Conservation (phyloP, 257 asterid species). For the Datura wrightii region DNA sequence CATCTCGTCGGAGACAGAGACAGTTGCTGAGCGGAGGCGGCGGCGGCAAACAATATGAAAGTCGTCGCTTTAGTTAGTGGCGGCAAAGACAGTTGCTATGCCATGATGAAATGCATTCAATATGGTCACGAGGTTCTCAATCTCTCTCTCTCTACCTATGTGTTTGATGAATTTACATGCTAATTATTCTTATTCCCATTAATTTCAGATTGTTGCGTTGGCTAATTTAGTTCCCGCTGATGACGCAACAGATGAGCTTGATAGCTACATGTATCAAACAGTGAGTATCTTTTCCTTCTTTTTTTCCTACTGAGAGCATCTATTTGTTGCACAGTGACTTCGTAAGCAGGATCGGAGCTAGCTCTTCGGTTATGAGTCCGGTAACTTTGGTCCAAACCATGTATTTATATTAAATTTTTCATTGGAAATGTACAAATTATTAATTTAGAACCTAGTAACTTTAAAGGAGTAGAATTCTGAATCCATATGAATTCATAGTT, state of each 20-base stretch:
- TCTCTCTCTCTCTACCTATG: background rate
- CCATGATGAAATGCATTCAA: constrained; percentile 91
- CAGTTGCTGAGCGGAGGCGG: background rate
- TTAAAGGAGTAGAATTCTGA: background rate
- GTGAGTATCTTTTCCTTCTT: constrained; percentile 49
- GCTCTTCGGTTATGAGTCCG: background rate
- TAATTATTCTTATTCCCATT: background rate
- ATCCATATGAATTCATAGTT: background rate
- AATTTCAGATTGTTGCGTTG: constrained; percentile 78
- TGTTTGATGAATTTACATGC: constrained; percentile 8
- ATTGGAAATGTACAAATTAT: background rate
- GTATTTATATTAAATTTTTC: background rate
- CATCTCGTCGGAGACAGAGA: constrained; percentile 1
- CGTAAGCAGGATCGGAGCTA: background rate
- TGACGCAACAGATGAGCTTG: constrained; percentile 84
- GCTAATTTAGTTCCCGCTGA: constrained; percentile 92
- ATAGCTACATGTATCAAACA: constrained; percentile 98
- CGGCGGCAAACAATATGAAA: constrained; percentile 54
- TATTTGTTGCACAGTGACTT: background rate
- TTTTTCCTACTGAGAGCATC: background rate
- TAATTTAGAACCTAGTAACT: background rate
- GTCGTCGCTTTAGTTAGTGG: constrained; percentile 97
- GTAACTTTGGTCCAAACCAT: background rate
- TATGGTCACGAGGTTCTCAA: constrained; percentile 81
- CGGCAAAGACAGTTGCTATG: constrained; percentile 96